Evolutionary conservation across 2,329 filamentous ascomycete species (phyloP).

Genomic region (Ascocoryne sarcoides): DNA sequence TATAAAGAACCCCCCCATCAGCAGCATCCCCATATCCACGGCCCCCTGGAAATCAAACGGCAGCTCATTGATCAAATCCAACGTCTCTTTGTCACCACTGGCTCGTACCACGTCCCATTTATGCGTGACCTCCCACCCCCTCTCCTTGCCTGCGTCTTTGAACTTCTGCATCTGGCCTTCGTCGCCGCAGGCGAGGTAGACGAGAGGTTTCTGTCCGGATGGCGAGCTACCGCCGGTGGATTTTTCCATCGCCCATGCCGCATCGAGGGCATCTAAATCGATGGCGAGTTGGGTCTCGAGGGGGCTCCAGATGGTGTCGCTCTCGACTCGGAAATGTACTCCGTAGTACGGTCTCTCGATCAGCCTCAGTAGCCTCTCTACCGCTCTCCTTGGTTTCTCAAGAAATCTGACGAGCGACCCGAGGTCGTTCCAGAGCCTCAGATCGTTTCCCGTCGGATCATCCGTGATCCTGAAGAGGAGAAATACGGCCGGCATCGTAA

Average conservation of each 20-base stretch:
- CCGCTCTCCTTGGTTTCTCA: constrained; percentile 22
- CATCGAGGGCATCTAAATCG: constrained; percentile 30
- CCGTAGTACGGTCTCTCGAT: constrained; percentile 27
- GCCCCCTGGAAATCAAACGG: constrained; percentile 31
- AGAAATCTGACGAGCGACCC: constrained; percentile 27
- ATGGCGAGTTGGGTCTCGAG: constrained; percentile 28
- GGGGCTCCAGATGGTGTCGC: constrained; percentile 31
- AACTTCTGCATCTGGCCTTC: constrained; percentile 28
- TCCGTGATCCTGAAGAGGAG: constrained; percentile 31
- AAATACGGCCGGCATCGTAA: constrained; percentile 28
- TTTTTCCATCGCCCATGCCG: constrained; percentile 24
- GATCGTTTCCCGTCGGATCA: constrained; percentile 29
- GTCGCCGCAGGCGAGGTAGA: constrained; percentile 32
- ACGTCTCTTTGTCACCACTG: neutral
- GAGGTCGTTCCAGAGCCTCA: constrained; percentile 31
- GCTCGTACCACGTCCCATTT: constrained; percentile 26
- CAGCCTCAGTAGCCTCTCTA: constrained; percentile 18
- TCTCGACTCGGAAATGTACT: constrained; percentile 31
- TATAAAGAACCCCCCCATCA: constrained; percentile 28
- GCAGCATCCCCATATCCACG: constrained; percentile 29
- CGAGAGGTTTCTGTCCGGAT: constrained; percentile 25
- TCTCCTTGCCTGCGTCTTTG: constrained; percentile 20
- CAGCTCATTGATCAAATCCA: constrained; percentile 21
- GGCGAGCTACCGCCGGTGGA: too few relatives aligned
- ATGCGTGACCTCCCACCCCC: constrained; percentile 30